Percentiles rank a stretch among this genome's conserved stretches.
Conservation (phyloP, 495 filamentous ascomycete species). For the Penicillium egyptiacum region DNA sequence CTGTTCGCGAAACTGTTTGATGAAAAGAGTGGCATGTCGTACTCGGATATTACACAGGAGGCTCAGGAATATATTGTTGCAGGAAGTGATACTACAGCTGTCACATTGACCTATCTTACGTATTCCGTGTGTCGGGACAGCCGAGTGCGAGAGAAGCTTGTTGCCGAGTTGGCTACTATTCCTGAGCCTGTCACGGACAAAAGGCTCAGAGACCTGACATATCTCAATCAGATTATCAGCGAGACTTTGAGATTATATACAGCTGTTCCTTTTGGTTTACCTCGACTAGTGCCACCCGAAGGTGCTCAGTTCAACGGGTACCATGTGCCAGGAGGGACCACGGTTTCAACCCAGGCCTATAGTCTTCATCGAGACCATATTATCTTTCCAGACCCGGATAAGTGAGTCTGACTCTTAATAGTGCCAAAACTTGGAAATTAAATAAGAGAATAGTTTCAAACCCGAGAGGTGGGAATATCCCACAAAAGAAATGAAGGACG, state of each 20-base stretch:
- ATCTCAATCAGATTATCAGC: conserved; percentile 39
- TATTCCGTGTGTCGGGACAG: conserved; percentile 36
- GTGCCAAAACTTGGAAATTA: not conserved
- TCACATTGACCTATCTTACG: conserved; percentile 43
- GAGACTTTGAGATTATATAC: conserved; percentile 58
- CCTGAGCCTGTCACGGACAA: conserved; percentile 35
- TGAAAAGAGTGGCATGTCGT: conserved; percentile 36
- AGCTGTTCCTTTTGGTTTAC: conserved; percentile 46
- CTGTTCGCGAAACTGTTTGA: conserved; percentile 51
- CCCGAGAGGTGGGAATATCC: conserved; percentile 44
- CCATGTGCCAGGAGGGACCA: conserved; percentile 33
- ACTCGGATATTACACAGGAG: conserved; percentile 41
- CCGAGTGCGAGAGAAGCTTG: conserved; percentile 37
- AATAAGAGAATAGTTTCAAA: conserved; percentile 34
- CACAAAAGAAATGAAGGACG: conserved; percentile 53
- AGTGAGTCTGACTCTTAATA: conserved; percentile 10
- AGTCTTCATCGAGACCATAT: conserved; percentile 40
- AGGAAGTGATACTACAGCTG: conserved; percentile 51
- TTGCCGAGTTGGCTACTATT: conserved; percentile 41
- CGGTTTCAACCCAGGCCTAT: conserved; percentile 44
- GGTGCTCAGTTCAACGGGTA: conserved; percentile 31
- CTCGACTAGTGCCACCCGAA: conserved; percentile 36
- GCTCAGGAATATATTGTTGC: conserved; percentile 52
- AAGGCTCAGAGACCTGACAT: conserved; percentile 40
- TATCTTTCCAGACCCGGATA: conserved; percentile 32